These are phyloP conservation scores for Panaeolus papilionaceus DNA, from an alignment of 768 basidiomycete genomes.

Conservation along the genomic window DNA sequence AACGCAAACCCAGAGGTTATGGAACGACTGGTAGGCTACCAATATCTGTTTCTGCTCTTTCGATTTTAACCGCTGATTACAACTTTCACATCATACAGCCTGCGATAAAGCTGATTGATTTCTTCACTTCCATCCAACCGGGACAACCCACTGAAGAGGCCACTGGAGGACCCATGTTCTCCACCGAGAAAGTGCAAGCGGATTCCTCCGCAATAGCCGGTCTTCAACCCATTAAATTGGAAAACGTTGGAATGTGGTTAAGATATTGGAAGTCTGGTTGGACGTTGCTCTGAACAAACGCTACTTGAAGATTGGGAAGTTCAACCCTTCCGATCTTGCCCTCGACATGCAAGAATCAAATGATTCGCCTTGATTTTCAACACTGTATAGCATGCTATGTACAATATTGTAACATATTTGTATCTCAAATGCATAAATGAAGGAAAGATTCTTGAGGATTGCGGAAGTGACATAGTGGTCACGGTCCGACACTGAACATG, in stretches of 20 bases:
- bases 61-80: not conserved
- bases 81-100: slow-evolving; percentile 30
- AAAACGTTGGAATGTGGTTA: slow-evolving; percentile 40
- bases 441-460: too few relatives aligned
- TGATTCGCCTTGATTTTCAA: too few relatives aligned
- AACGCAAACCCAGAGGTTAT: slow-evolving; percentile 21
- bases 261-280: slow-evolving; percentile 40
- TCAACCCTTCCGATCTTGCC: not conserved
- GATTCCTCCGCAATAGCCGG: slow-evolving; percentile 40
- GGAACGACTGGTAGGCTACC: slow-evolving; percentile 19
- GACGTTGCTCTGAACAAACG: not conserved
- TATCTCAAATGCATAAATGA: too few relatives aligned
- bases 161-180: slow-evolving; percentile 34
- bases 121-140: slow-evolving; percentile 30
- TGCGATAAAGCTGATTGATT: slow-evolving; percentile 42
- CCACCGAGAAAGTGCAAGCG: slow-evolving; percentile 33
- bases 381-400: too few relatives aligned
- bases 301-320: not conserved
- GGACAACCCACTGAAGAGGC: slow-evolving; percentile 18
- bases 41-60: not conserved
- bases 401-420: too few relatives aligned
- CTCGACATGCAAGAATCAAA: too few relatives aligned
- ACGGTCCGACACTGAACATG: too few relatives aligned
- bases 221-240: slow-evolving; percentile 30
- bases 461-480: too few relatives aligned